phyloP scores from a whole-genome alignment of 1,139 yeast species.

The Candida sp. region DNA sequence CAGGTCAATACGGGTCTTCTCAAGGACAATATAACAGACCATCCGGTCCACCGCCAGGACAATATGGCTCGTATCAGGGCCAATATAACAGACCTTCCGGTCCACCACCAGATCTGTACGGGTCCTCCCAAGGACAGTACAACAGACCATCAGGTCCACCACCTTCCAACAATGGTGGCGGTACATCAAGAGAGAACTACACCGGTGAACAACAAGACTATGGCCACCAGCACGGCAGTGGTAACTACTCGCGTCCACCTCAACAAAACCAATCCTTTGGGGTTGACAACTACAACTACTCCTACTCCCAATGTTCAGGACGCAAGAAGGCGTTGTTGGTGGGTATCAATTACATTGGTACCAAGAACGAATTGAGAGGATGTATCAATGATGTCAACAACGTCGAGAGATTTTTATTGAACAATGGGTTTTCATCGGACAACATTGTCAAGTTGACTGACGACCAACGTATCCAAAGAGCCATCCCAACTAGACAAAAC shows the following conservation, averaged over 20 bases:
- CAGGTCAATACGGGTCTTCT: constrained; percentile 2
- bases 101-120: constrained; percentile 7
- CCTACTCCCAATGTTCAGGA: constrained; percentile 81
- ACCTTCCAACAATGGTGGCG: background rate
- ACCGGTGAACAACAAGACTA: constrained; percentile 8
- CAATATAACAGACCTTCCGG: constrained; percentile 12
- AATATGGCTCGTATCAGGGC: constrained; percentile 2
- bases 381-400: constrained; percentile 85
- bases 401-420: constrained; percentile 59
- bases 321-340: constrained; percentile 79
- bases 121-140: constrained; percentile 5
- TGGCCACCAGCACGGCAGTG: constrained; percentile 14
- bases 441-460: constrained; percentile 89
- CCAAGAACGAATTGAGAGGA: constrained; percentile 74
- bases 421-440: constrained; percentile 71
- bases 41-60: constrained; percentile 12
- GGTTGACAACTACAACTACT: constrained; percentile 44
- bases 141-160: constrained; percentile 12
- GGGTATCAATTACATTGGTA: constrained; percentile 87
- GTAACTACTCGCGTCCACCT: constrained; percentile 26
- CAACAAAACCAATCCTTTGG: constrained; percentile 37
- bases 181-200: constrained; percentile 5
- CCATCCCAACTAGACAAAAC: constrained; percentile 78
- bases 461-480: constrained; percentile 64
- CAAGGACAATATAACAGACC: constrained; percentile 11